Conservation (phyloP, 208 protist genomes). For the Trypanosoma avium region DNA sequence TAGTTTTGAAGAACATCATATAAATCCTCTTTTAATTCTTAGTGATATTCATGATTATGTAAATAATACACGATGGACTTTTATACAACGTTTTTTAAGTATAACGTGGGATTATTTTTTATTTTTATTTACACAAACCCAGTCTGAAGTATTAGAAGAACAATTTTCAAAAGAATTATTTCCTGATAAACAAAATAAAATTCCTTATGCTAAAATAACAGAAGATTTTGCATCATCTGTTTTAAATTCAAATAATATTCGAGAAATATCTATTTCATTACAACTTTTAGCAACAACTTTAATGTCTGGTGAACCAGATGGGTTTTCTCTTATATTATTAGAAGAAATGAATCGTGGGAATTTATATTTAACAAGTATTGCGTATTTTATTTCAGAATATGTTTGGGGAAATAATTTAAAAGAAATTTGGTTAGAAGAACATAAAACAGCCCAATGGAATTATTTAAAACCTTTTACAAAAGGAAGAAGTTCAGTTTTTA, state of each 20-base stretch:
- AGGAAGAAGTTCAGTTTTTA: constrained; percentile 30
- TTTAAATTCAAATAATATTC: constrained; percentile 26
- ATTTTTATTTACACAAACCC: constrained; percentile 66
- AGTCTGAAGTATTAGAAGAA: constrained; percentile 37
- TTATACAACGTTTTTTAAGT: constrained; percentile 23
- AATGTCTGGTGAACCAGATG: constrained; percentile 60
- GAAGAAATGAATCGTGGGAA: constrained; percentile 56
- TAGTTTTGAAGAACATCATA: constrained; percentile 40
- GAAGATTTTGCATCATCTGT: constrained; percentile 39
- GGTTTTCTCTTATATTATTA: constrained; percentile 66
- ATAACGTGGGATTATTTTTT: constrained; percentile 37
- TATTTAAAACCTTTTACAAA: constrained; percentile 30
- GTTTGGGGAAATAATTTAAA: constrained; percentile 37
- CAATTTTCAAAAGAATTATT: constrained; percentile 44
- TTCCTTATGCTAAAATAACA: constrained; percentile 23
- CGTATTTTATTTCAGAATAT: constrained; percentile 38
- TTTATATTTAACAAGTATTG: constrained; percentile 33
- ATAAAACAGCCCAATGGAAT: constrained; percentile 78
- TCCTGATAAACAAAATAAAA: background rate
- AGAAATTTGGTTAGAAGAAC: constrained; percentile 58
- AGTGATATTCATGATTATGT: constrained; percentile 66
- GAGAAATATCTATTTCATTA: constrained; percentile 48
- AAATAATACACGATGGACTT: constrained; percentile 34
- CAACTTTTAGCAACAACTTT: constrained; percentile 51
- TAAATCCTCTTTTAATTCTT: constrained; percentile 62